Conservation (phyloP, 495 filamentous ascomycete genomes). For the Penicillium ucsense region DNA sequence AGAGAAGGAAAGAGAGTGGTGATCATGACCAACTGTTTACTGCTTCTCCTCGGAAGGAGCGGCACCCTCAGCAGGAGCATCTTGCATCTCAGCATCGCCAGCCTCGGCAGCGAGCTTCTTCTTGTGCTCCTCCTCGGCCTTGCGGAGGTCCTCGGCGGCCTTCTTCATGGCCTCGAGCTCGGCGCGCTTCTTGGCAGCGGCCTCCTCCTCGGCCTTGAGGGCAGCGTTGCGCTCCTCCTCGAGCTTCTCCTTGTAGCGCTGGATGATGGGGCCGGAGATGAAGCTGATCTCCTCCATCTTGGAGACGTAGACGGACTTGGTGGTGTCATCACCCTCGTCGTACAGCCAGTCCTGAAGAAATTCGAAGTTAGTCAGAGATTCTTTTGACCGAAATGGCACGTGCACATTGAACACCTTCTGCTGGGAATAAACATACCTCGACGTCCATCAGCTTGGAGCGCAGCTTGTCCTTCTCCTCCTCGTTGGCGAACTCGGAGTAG, state of each 20-base stretch:
- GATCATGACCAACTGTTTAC: constrained; percentile 12
- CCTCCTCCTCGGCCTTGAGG: constrained; percentile 69
- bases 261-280: constrained; percentile 81
- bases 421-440: constrained; percentile 48
- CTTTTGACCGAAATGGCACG: neutral
- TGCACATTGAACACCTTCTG: neutral
- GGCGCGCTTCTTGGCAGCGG: constrained; percentile 68
- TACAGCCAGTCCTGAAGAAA: constrained; percentile 85
- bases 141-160: constrained; percentile 43
- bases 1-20: too few species aligned
- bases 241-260: constrained; percentile 89
- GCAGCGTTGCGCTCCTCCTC: constrained; percentile 78
- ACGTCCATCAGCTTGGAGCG: constrained; percentile 64
- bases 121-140: constrained; percentile 37
- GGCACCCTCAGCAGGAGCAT: constrained; percentile 36
- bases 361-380: constrained; percentile 6
- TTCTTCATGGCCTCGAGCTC: constrained; percentile 57
- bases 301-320: constrained; percentile 82
- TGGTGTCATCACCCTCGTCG: constrained; percentile 91
- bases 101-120: constrained; percentile 26
- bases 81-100: constrained; percentile 48
- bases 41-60: constrained; percentile 36
- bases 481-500: constrained; percentile 78
- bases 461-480: constrained; percentile 86
- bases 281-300: constrained; percentile 96